Base-by-base conservation (phyloP, 208 protist species). In the Leishmania tarentolae region DNA sequence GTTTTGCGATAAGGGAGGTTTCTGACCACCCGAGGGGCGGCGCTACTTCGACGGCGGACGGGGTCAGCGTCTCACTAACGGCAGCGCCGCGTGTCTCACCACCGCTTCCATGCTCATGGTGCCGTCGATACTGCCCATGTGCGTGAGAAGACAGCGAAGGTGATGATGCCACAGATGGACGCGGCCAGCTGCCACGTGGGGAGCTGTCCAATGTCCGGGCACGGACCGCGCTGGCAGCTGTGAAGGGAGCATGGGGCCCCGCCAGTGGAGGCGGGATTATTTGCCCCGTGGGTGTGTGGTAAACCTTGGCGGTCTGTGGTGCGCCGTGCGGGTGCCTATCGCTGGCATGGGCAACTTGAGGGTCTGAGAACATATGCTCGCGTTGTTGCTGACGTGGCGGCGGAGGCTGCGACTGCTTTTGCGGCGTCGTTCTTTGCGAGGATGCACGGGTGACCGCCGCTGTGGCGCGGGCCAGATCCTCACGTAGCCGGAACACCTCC, bases 11-110 rank as follows among this genome's bases (percentile, higher is more conserved):
- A 70, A 78, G 63, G 19, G 86, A 91, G 70, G 83, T 91, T 57
- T 83, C 70, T 7, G 85, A 89, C 92, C 92, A 95, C 8, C 92
- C 92, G 17, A 95, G 84, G 47, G 91, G 87, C 0, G 87, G 69
- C 0, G 61, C 78, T 37, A 75, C 50, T n/a, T 76, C 73, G 65
- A 50, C 73, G 81, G 63, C 28, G 56, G 70, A 75, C 37, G 47
- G 17, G 28, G 47, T 42, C 24, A n/a, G 2, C 70, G 21, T 28
- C 44, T 42, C 72, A 13, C 72, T n/a, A 44, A 28, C 35, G 35
- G 50, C 71, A 76, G 50, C 71, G 50, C 50, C n/a, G 35, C 68
- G 47, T 40, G 50, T 31, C n/a, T 59, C 71, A 50, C 71, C 50
- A n/a, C 71, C 71, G 73, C 80, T n/a, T 74, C 69, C 31, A 76